Base-by-base conservation (phyloP, 2,329 filamentous ascomycete genomes). In the Colletotrichum viniferum region DNA sequence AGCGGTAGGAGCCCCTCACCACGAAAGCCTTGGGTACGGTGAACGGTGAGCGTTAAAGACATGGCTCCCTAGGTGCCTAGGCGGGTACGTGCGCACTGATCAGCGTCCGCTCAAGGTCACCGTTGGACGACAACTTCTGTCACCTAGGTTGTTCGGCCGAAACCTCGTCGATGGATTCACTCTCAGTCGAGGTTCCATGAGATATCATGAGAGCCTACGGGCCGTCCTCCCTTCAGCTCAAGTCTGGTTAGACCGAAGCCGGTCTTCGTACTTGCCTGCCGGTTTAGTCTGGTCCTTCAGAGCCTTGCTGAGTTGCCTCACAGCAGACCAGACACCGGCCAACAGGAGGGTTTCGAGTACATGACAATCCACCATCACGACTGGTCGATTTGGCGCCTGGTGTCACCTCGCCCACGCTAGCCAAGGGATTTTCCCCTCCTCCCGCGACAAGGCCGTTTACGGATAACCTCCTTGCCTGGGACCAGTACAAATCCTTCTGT, bases 351-450 rank as follows among this genome's bases (percentile, higher is more conserved):
- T 62, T 74, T 74, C 68, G 67, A 24, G 58, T 66, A 71, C 72
- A 62, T 66, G 30, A n/a, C 64, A 30, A 38, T 10, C 36, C 58
- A 36, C 43, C 58, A 34, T 58, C 26, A 43, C 32, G 26, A 62
- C 36, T 43, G 52, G 62, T 10, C 61, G 26, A 56, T 26, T 66
- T 74, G n/a, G 26, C 69, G 71, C 69, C 56, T 36, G 62, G 38
- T 72, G 55, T 67, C 32, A 67, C 72, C 48, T 71, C 55, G 30
- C 28, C 68, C 60, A 74, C 30, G 64, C 60, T 16, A 55, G 70
- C 70, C 65, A 63, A 73, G 63, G 32, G 34, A 58, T 70, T 28
- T 70, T 24, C 71, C 66, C 71, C 71, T 73, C 71, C 65, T 73
- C 56, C 43, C 65, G 43, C 52, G 38, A 71, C 72, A 26, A 56